Evolutionary conservation across 1,284 basidiomycete genomes (phyloP).

Genomic region (Ustilago trichophora): DNA sequence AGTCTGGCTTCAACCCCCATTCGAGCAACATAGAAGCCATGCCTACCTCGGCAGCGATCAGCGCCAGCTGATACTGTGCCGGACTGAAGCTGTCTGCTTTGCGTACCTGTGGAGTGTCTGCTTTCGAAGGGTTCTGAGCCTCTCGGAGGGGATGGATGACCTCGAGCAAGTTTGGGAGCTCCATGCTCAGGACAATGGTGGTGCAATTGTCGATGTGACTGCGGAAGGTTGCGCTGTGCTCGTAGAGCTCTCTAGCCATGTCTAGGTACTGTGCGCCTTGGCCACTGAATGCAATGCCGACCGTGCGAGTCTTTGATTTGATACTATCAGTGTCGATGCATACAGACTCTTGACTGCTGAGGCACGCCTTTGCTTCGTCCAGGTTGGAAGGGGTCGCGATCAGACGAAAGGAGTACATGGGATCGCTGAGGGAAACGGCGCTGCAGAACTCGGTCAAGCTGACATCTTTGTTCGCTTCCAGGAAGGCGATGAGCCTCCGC

Average conservation of each 20-base stretch:
- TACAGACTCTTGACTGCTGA: constrained; percentile 39
- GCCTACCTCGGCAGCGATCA: constrained; percentile 34
- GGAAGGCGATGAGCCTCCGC: constrained; percentile 24
- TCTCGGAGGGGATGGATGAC: constrained; percentile 25
- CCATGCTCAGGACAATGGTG: constrained; percentile 17
- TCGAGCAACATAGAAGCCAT: constrained; percentile 24
- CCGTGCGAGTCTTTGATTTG: not conserved
- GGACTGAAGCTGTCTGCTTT: constrained; percentile 34
- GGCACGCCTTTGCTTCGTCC: constrained; percentile 14
- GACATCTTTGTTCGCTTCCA: constrained; percentile 16
- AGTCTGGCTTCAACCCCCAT: constrained; percentile 36
- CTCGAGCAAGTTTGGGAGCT: constrained; percentile 22
- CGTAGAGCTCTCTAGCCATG: constrained; percentile 43
- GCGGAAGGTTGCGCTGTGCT: constrained; percentile 26
- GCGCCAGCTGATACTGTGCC: constrained; percentile 41
- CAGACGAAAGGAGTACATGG: constrained; percentile 30
- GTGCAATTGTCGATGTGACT: constrained; percentile 29
- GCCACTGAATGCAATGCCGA: constrained; percentile 45
- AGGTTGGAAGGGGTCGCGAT: constrained; percentile 20
- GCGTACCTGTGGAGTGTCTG: constrained; percentile 13
- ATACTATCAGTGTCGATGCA: not conserved
- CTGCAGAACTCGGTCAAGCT: constrained; percentile 41
- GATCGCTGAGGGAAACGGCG: constrained; percentile 31
- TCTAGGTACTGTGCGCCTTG: constrained; percentile 49
- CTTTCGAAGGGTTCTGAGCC: too few species aligned